These are phyloP conservation scores for Vickermania spadyakhi DNA, from an alignment of 208 protist genomes.

Conservation along the genomic window DNA sequence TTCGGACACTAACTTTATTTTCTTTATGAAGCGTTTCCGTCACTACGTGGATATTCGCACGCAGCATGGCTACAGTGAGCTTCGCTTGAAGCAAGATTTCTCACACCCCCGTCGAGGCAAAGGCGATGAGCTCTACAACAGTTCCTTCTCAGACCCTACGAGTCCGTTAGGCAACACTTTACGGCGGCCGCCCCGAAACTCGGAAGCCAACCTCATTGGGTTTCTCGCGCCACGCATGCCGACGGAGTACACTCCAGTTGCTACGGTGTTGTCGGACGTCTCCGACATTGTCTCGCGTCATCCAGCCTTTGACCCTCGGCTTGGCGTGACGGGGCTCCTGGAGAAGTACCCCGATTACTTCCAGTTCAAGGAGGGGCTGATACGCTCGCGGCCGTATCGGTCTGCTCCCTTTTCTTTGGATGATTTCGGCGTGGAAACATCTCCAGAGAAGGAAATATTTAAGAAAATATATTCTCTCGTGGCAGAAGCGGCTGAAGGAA, in stretches of 20 bases:
- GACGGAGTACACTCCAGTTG: conserved; percentile 42
- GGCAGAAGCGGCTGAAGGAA: conserved; percentile 38
- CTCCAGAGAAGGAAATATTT: conserved; percentile 47
- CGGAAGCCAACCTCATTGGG: conserved; percentile 64
- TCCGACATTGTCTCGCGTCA: conserved; percentile 69
- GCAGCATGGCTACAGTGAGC: conserved; percentile 28
- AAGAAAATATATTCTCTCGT: conserved; percentile 37
- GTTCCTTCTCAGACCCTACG: conserved; percentile 9
- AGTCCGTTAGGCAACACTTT: conserved; percentile 2
- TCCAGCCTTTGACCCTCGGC: conserved; percentile 63
- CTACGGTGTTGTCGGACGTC: conserved; percentile 66
- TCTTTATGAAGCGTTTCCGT: conserved; percentile 59
- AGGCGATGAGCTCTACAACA: conserved; percentile 39
- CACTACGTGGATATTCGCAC: conserved; percentile 74
- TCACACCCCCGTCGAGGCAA: conserved; percentile 51
- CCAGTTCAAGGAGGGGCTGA: conserved; percentile 52
- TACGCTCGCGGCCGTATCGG: conserved; percentile 67
- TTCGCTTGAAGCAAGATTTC: conserved; percentile 54
- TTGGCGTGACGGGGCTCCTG: conserved; percentile 70
- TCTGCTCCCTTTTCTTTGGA: conserved; percentile 65
- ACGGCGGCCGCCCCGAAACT: conserved; percentile 54
- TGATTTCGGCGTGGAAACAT: conserved; percentile 31
- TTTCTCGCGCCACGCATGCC: conserved; percentile 56
- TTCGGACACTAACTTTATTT: conserved; percentile 33
- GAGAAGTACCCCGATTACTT: conserved; percentile 87